These are phyloP conservation scores for Sesbania bispinosa DNA, from an alignment of 306 rosid genomes.

Conservation along the genomic window DNA sequence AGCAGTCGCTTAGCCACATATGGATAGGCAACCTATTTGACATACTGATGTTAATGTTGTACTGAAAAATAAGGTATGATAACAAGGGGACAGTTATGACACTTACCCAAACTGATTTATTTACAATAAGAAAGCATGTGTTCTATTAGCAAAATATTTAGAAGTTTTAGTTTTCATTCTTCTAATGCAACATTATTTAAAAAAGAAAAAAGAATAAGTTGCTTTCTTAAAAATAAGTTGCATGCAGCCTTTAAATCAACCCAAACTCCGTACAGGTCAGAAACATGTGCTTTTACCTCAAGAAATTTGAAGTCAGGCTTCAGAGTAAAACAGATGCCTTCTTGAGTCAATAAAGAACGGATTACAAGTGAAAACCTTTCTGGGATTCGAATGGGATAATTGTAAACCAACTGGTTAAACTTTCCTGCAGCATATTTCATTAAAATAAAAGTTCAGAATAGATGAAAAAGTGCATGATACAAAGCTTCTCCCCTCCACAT, in stretches of 20 bases:
- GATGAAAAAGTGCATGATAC: background rate
- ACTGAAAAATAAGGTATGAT: conserved; percentile 18
- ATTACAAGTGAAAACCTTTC: conserved; percentile 98
- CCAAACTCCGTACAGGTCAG: conserved; percentile 12
- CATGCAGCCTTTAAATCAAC: conserved; percentile 15
- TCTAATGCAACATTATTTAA: background rate
- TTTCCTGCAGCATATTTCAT: conserved; percentile 58
- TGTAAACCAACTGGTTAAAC: conserved; percentile 95
- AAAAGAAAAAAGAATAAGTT: background rate
- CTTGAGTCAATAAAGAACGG: conserved; percentile 95
- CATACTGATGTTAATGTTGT: conserved; percentile 15
- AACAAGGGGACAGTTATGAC: conserved; percentile 15
- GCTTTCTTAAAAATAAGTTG: background rate
- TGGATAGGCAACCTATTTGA: conserved; percentile 94
- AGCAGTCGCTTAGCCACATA: conserved; percentile 93
- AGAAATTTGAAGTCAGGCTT: conserved; percentile 94
- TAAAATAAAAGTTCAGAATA: conserved; percentile 11
- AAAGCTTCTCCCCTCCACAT: background rate
- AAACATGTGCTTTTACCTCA: conserved; percentile 59
- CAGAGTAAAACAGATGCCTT: conserved; percentile 95
- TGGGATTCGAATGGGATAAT: conserved; percentile 97
- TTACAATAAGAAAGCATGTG: background rate
- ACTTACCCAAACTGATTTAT: conserved; percentile 6
- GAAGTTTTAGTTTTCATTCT: background rate
- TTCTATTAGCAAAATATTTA: conserved; percentile 9